A percentile compares a stretch with the other conserved stretches of the same genome.
Conservation (phyloP, 2,329 filamentous ascomycete species). For the Fusarium newnesense region DNA sequence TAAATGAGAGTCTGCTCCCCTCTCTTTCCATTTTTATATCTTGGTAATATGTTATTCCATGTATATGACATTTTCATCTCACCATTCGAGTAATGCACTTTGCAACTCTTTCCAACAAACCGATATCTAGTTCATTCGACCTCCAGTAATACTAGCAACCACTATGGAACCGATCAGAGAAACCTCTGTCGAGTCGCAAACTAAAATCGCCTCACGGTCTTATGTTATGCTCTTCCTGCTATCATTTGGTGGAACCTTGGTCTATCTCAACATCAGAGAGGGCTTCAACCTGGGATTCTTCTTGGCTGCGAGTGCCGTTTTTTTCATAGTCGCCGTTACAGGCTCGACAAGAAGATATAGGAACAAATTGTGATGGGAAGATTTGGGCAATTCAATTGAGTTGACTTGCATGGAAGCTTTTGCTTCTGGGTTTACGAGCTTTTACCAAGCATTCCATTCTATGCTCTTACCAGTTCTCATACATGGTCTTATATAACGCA, state of each 20-base stretch:
- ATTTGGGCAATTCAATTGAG: rapidly evolving
- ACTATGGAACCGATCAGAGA: neutral
- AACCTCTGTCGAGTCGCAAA: rapidly evolving
- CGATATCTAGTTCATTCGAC: too few species aligned
- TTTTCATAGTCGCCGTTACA: neutral
- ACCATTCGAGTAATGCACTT: too few species aligned
- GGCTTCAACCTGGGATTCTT: neutral
- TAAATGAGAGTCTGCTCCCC: too few species aligned
- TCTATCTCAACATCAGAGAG: neutral
- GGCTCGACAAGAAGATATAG: rapidly evolving
- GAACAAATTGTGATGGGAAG: rapidly evolving
- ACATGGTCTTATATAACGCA: slow-evolving; percentile 6
- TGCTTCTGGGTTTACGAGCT: too few species aligned
- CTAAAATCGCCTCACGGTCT: rapidly evolving
- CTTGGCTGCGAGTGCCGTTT: neutral
- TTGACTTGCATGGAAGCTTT: rapidly evolving
- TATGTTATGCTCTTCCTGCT: neutral
- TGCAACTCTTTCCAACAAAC: too few species aligned
- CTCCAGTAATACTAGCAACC: neutral
- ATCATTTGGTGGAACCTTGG: neutral
- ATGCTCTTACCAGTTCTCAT: neutral
- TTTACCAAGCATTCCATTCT: neutral
- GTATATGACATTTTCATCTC: too few species aligned
- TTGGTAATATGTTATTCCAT: too few species aligned
- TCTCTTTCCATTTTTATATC: too few species aligned